A percentile compares a stretch with the other conserved stretches of the same genome.
Conservation (phyloP, 2,329 filamentous ascomycete genomes). For the Intubia oerlemansii region DNA sequence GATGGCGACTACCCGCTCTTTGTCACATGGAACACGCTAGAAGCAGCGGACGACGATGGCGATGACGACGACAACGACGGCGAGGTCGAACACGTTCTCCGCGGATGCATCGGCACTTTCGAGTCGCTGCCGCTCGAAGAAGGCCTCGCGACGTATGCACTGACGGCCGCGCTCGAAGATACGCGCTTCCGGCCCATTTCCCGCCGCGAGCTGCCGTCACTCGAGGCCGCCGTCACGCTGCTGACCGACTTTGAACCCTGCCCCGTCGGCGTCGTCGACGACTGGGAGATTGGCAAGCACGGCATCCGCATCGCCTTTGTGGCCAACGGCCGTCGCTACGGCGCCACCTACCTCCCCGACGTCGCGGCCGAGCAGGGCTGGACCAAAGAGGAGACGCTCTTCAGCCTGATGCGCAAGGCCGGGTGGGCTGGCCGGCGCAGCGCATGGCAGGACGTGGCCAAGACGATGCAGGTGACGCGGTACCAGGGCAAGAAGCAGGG, state of each 20-base stretch:
- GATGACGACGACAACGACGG: slow-evolving; percentile 24
- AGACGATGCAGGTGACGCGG: slow-evolving; percentile 55
- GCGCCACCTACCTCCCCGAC: slow-evolving; percentile 72
- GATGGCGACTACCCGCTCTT: slow-evolving; percentile 72
- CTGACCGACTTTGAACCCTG: slow-evolving; percentile 70
- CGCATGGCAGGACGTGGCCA: slow-evolving; percentile 35
- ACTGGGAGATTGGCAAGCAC: slow-evolving; percentile 75
- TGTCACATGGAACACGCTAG: slow-evolving; percentile 88
- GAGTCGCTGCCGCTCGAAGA: slow-evolving; percentile 50
- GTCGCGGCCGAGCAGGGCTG: slow-evolving; percentile 85
- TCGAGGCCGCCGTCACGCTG: slow-evolving; percentile 55
- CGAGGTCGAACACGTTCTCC: slow-evolving; percentile 36
- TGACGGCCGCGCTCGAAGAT: slow-evolving; percentile 53
- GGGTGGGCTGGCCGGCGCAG: slow-evolving; percentile 92
- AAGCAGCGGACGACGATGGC: slow-evolving; percentile 1
- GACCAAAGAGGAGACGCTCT: slow-evolving; percentile 78
- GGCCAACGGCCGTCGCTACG: slow-evolving; percentile 51
- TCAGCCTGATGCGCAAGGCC: slow-evolving; percentile 83
- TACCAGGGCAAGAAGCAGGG: slow-evolving; percentile 72
- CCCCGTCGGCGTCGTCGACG: slow-evolving; percentile 42
- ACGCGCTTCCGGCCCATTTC: slow-evolving; percentile 37
- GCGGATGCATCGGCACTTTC: slow-evolving; percentile 95
- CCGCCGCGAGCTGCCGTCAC: slow-evolving; percentile 28
- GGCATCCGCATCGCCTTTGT: slow-evolving; percentile 72
- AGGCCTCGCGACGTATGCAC: slow-evolving; percentile 59